phyloP scores from a whole-genome alignment of 768 basidiomycete genomes.

The Mycena rosella region DNA sequence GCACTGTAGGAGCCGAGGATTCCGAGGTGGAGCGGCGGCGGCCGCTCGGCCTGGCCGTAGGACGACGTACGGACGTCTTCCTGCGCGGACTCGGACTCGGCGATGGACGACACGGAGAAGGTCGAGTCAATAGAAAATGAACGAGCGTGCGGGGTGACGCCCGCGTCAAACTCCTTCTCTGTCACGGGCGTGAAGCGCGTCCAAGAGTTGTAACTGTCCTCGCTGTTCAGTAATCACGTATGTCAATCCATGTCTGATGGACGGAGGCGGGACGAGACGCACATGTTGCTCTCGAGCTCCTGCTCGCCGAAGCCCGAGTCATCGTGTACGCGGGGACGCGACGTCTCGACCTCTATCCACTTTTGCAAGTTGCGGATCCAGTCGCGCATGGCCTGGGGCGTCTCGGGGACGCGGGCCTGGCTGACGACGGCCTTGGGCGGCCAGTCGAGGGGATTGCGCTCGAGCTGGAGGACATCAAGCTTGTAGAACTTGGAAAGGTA shows the following conservation, averaged over 20 bases:
- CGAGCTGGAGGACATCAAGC: slow-evolving; percentile 85
- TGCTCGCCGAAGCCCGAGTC: slow-evolving; percentile 65
- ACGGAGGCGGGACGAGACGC: slow-evolving; percentile 42
- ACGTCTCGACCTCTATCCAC: slow-evolving; percentile 77
- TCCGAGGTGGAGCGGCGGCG: slow-evolving; percentile 64
- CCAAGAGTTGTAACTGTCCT: slow-evolving; percentile 61
- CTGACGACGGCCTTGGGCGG: slow-evolving; percentile 76
- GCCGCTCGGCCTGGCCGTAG: slow-evolving; percentile 51
- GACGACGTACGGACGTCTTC: slow-evolving; percentile 39
- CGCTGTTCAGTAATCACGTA: slow-evolving; percentile 42
- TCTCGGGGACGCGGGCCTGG: slow-evolving; percentile 53
- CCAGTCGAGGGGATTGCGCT: slow-evolving; percentile 96
- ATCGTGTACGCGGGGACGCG: slow-evolving; percentile 53
- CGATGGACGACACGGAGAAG: slow-evolving; percentile 62
- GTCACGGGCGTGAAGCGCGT: slow-evolving; percentile 47
- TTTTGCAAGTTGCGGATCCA: slow-evolving; percentile 80
- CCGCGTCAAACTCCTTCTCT: slow-evolving; percentile 51
- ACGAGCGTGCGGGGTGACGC: slow-evolving; percentile 64
- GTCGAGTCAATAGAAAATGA: slow-evolving; percentile 75
- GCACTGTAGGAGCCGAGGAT: slow-evolving; percentile 55
- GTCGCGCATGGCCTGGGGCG: slow-evolving; percentile 68
- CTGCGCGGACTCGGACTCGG: slow-evolving; percentile 52
- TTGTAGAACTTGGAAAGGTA: slow-evolving; percentile 82
- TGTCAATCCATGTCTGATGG: slow-evolving; percentile 22
- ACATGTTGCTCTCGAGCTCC: slow-evolving; percentile 59